Percentiles rank a stretch among this genome's conserved stretches.
Conservation (phyloP, 306 rosid species). For the Begonia loranthoides region DNA sequence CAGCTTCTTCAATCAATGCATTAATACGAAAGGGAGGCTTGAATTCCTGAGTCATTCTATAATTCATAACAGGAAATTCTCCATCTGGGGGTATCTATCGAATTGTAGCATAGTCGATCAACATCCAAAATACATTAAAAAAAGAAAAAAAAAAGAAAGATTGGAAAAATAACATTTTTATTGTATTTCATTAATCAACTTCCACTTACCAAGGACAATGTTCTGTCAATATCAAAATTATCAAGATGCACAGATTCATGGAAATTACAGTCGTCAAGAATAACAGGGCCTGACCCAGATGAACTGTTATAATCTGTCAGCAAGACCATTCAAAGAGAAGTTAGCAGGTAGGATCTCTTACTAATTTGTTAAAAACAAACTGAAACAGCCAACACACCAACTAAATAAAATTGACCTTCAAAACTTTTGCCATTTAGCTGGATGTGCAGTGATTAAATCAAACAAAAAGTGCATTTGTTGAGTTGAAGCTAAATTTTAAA, state of each 20-base stretch:
- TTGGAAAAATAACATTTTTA: conserved; percentile 1
- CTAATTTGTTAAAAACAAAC: neutral
- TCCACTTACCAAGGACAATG: conserved; percentile 63
- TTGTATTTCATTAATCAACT: neutral
- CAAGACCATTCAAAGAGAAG: conserved; percentile 5
- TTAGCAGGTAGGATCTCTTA: conserved; percentile 6
- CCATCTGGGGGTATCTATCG: conserved; percentile 80
- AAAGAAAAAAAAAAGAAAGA: neutral
- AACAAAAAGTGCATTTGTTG: too few species aligned
- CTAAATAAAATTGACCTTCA: too few species aligned
- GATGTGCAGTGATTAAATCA: too few species aligned
- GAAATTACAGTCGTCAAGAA: conserved; percentile 90
- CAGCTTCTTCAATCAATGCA: conserved; percentile 78
- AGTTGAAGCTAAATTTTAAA: too few species aligned
- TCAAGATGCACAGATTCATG: conserved; percentile 94
- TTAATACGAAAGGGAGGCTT: conserved; percentile 80
- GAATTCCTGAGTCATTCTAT: conserved; percentile 80
- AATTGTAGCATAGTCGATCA: conserved; percentile 9
- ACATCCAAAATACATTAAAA: neutral
- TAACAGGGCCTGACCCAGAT: conserved; percentile 43
- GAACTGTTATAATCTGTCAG: conserved; percentile 65
- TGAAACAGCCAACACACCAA: neutral
- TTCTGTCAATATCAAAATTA: conserved; percentile 60
- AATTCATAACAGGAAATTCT: conserved; percentile 94
- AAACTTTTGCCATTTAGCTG: too few species aligned